Evolutionary conservation across 352 stramenopile species (phyloP).

Genomic region (Phytophthora boehmeriae): DNA sequence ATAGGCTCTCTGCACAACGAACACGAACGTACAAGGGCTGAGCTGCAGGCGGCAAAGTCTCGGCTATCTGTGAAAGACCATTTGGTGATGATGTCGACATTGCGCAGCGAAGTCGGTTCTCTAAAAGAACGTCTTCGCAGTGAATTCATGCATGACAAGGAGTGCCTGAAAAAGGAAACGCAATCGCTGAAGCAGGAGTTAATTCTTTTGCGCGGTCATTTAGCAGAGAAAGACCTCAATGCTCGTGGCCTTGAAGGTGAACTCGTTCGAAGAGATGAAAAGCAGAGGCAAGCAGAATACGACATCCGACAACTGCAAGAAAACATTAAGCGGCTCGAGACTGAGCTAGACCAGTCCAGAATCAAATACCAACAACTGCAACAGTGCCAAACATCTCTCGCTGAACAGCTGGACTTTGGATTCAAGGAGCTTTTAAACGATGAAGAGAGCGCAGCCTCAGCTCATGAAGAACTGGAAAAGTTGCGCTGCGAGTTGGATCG

Average conservation of each 20-base stretch:
- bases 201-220: slow-evolving; percentile 31
- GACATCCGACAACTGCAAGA: slow-evolving; percentile 49
- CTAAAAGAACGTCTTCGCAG: slow-evolving; percentile 64
- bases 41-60: slow-evolving; percentile 46
- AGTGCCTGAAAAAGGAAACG: slow-evolving; percentile 44
- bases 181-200: slow-evolving; percentile 52
- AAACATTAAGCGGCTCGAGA: slow-evolving; percentile 42
- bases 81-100: slow-evolving; percentile 58
- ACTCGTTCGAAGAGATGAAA: slow-evolving; percentile 42
- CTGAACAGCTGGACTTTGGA: slow-evolving; percentile 65
- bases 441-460: slow-evolving; percentile 55
- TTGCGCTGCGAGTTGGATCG: slow-evolving; percentile 47
- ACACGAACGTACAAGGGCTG: slow-evolving; percentile 25
- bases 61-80: slow-evolving; percentile 58
- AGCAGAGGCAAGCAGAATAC: slow-evolving; percentile 43
- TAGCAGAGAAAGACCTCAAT: slow-evolving; percentile 54
- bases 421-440: slow-evolving; percentile 77
- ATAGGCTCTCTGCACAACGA: slow-evolving; percentile 32
- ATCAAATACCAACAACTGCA: slow-evolving; percentile 65
- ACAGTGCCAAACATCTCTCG: slow-evolving; percentile 49
- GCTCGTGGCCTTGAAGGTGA: slow-evolving; percentile 54
- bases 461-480: slow-evolving; percentile 47
- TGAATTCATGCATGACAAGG: slow-evolving; percentile 73
- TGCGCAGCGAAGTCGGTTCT: slow-evolving; percentile 60
- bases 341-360: slow-evolving; percentile 44